These are phyloP conservation scores for Pyricularia sp. DNA, from an alignment of 2,329 filamentous ascomycete genomes.

Conservation along the genomic window DNA sequence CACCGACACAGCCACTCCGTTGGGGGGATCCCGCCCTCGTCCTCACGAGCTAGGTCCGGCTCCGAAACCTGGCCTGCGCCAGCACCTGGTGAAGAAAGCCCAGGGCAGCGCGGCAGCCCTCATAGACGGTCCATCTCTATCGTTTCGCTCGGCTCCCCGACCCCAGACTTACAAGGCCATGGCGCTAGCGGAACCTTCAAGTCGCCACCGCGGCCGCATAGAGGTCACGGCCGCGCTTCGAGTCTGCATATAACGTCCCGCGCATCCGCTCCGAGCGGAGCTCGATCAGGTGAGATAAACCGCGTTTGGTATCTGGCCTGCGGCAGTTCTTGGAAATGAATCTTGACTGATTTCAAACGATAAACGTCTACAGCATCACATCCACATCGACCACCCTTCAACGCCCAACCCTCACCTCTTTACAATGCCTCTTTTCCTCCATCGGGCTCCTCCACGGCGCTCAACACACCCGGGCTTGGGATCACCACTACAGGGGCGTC, in stretches of 20 bases:
- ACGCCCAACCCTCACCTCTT: conserved; percentile 33
- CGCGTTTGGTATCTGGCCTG: background rate
- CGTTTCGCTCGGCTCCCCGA: conserved; percentile 56
- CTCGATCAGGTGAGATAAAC: conserved; percentile 23
- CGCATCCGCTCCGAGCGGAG: conserved; percentile 27
- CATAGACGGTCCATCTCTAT: conserved; percentile 73
- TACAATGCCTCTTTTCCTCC: conserved; percentile 42
- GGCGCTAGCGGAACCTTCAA: conserved; percentile 27
- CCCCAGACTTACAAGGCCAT: conserved; percentile 25
- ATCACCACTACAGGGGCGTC: conserved; percentile 18
- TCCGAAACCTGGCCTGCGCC: background rate
- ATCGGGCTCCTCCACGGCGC: conserved; percentile 26
- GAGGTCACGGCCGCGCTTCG: conserved; percentile 63
- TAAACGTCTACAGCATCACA: conserved; percentile 19
- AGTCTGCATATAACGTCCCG: conserved; percentile 64
- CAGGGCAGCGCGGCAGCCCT: conserved; percentile 30
- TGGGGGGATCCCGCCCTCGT: conserved; percentile 6
- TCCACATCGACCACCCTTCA: conserved; percentile 27
- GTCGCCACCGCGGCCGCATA: conserved; percentile 34
- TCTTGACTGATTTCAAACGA: background rate
- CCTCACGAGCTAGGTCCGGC: conserved; percentile 1
- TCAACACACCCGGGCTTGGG: conserved; percentile 28
- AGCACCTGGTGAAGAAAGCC: background rate
- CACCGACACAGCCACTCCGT: conserved; percentile 11
- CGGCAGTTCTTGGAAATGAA: background rate